These are phyloP conservation scores for Emmonsia crescens DNA, from an alignment of 2,329 filamentous ascomycete genomes.

Conservation along the genomic window DNA sequence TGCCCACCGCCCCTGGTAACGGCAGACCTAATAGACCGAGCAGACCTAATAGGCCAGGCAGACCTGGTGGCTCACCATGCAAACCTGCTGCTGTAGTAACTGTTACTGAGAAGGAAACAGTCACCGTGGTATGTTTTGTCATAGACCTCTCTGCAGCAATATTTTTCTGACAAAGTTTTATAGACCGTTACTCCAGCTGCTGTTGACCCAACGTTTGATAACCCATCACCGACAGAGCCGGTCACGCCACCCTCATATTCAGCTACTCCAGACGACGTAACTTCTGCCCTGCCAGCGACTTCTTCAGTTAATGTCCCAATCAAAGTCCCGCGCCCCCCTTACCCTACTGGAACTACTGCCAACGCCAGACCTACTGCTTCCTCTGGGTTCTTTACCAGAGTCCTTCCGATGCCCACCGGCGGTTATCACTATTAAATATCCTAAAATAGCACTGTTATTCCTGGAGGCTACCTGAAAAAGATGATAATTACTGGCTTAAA, in stretches of 20 bases:
- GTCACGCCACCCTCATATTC: not conserved
- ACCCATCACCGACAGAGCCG: not conserved
- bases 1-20: not conserved
- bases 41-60: not conserved
- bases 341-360: not conserved
- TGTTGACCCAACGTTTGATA: not conserved
- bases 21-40: slow-evolving; percentile 3
- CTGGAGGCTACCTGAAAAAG: not conserved
- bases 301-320: not conserved
- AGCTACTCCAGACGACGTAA: not conserved
- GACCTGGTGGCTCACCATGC: not conserved
- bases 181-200: slow-evolving; percentile 1
- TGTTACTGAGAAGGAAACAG: slow-evolving; percentile 25
- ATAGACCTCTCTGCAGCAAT: not conserved
- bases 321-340: not conserved
- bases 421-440: not conserved
- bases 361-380: not conserved
- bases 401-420: not conserved
- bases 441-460: not conserved
- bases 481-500: not conserved
- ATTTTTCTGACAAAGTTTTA: not conserved
- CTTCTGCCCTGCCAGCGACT: not conserved
- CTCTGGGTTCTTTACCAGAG: not conserved
- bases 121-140: slow-evolving; percentile 18
- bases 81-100: slow-evolving; percentile 18